Evolutionary conservation across 2,329 filamentous ascomycete species (phyloP).

Genomic region (Teratosphaeria pseudoeucalypti): DNA sequence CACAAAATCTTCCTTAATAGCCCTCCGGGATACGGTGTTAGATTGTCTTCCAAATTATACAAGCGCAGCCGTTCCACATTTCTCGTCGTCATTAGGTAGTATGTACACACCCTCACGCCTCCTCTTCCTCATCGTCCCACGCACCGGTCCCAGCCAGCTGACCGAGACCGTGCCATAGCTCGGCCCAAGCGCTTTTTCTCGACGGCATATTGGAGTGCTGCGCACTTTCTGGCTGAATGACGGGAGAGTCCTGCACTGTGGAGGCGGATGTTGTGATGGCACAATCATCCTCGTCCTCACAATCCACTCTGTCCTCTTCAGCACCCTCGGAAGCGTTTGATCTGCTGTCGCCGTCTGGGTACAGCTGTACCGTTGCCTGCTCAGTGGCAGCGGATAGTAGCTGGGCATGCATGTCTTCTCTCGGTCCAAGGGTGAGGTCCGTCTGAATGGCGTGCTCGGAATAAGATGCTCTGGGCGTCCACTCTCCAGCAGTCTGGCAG

Average conservation of each 20-base stretch:
- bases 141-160: slow-evolving; percentile 24
- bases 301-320: slow-evolving; percentile 2
- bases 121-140: slow-evolving; percentile 14
- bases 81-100: neutral
- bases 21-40: neutral
- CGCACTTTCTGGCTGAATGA: slow-evolving; percentile 1
- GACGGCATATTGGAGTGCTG: slow-evolving; percentile 3
- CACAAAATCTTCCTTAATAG: no score
- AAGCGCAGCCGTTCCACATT: neutral
- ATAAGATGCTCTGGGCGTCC: neutral
- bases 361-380: neutral
- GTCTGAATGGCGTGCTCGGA: slow-evolving; percentile 6
- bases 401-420: neutral
- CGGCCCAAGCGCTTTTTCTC: slow-evolving; percentile 23
- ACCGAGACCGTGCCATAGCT: slow-evolving; percentile 24
- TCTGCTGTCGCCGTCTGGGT: slow-evolving; percentile 3
- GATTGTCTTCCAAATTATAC: neutral
- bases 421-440: neutral
- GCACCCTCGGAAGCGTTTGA: neutral
- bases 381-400: neutral
- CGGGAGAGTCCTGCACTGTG: slow-evolving; percentile 2
- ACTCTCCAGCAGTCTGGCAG: neutral
- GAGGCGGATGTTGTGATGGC: slow-evolving; percentile 17
- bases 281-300: slow-evolving; percentile 13
- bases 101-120: neutral